A percentile compares a stretch with the other conserved stretches of the same genome.
These are phyloP conservation scores for Paspalum notatum DNA, from an alignment of 176 grass and related monocot genomes.

Conservation along the genomic window DNA sequence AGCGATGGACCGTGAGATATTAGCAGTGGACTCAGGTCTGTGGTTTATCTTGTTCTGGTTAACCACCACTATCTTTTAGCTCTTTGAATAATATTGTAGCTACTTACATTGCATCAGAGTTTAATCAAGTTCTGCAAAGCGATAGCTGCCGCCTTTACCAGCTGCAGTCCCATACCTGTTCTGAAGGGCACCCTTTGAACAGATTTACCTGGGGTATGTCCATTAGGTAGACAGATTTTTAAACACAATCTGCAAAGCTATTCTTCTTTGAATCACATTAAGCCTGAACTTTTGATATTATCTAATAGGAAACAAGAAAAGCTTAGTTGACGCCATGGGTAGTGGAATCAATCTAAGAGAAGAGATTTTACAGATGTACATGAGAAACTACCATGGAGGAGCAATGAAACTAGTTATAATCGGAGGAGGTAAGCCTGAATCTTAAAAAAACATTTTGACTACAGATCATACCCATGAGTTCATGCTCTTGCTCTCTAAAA, in stretches of 20 bases:
- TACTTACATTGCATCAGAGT: constrained; percentile 62
- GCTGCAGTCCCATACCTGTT: constrained; percentile 87
- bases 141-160: constrained; percentile 82
- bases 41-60: constrained; percentile 39
- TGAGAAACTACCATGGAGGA: constrained; percentile 75
- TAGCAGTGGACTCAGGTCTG: constrained; percentile 93
- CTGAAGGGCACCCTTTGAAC: constrained; percentile 81
- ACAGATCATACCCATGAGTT: constrained; percentile 26
- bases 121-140: constrained; percentile 91
- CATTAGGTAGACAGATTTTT: constrained; percentile 6
- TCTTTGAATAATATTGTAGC: constrained; percentile 36
- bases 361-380: constrained; percentile 88
- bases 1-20: constrained; percentile 94
- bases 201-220: constrained; percentile 97
- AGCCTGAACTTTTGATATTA: constrained; percentile 44
- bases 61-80: not conserved
- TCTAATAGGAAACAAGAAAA: constrained; percentile 95
- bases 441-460: constrained; percentile 13
- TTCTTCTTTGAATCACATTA: constrained; percentile 34
- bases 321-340: constrained; percentile 80
- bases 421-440: constrained; percentile 72
- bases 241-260: not conserved
- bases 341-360: constrained; percentile 88
- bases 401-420: constrained; percentile 94
- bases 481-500: constrained; percentile 32